Evolutionary conservation across 305 asterid genomes (phyloP), one percentile per base, ranked within the genome.

Genomic region (Solanum hybrid): DNA sequence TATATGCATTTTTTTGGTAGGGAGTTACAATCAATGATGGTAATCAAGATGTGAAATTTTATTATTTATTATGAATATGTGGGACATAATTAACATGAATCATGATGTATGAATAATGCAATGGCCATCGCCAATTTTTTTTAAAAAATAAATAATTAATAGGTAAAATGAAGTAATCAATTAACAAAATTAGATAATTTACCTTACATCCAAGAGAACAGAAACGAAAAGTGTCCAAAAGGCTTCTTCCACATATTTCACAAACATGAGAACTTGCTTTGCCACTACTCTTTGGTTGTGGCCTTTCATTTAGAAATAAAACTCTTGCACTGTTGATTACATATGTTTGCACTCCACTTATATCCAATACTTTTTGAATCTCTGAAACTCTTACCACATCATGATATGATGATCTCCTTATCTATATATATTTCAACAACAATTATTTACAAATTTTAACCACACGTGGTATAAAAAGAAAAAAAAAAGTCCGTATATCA

Each of bases 321-420:
- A 96, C 98, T 92, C 96, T 94, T 5, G 98, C 98, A 75, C 98
- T 94, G 92, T 96, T 96, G 57, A 96, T 96, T 2, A 95, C 98
- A 86, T 96, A 96, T 0, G 98, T 94, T 39, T 96, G 98, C 31
- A 96, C 98, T 5, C 98, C 98, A 39, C 95, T 93, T 77, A 95
- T 93, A 86, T 95, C 98, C 92, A 95, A 81, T 75, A 92, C 96
- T 93, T 93, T 95, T 85, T 96, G 96, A 82, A 96, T 95, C 94
- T 96, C 98, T 89, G 96, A 94, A 61, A 96, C 96, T 91, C 99
- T 91, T 89, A 97, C 99, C 90, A 97, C 99, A 91, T 97, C 99
- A 83, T 96, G 99, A 86, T 97, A 97, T 2, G 99, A 96, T 3
- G 99, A 97, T 92, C 99, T 90, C 94, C 99, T 93, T 94, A 97